phyloP scores from a whole-genome alignment of 2,329 filamentous ascomycete genomes.

The Myotisia sp. region DNA sequence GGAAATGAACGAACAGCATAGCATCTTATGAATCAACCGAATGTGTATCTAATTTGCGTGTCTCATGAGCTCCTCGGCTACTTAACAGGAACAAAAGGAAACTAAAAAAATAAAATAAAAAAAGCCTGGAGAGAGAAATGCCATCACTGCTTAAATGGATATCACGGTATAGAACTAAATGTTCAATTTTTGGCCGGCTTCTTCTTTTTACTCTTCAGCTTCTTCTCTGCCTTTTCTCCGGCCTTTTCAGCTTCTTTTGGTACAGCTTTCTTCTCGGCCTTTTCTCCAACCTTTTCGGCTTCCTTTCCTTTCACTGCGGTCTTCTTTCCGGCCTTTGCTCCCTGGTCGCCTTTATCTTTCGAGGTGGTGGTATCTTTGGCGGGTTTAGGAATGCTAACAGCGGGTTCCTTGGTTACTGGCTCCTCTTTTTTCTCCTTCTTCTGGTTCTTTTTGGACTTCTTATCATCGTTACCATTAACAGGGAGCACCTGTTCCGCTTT shows the following conservation, averaged over 20 bases:
- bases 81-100: no score
- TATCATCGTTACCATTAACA: slow-evolving; percentile 1
- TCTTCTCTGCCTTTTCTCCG: slow-evolving; percentile 18
- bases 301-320: slow-evolving; percentile 1
- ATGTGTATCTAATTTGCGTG: no score
- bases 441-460: slow-evolving; percentile 8
- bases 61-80: no score
- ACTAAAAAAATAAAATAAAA: no score
- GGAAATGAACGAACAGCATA: no score
- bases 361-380: not conserved
- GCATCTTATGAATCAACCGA: no score
- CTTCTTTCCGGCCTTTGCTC: slow-evolving; percentile 4
- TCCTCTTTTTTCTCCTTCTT: slow-evolving; percentile 13
- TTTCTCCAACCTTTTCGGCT: slow-evolving; percentile 1
- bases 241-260: slow-evolving; percentile 15
- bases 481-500: not conserved
- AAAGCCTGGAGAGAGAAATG: no score
- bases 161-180: no score
- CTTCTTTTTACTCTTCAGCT: slow-evolving; percentile 1
- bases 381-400: not conserved
- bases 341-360: slow-evolving; percentile 6
- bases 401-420: not conserved
- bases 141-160: no score
- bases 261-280: slow-evolving; percentile 2
- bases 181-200: slow-evolving; percentile 1